Base-by-base conservation (phyloP, 805 yeast genomes). In the Pichia cephalocereana region DNA sequence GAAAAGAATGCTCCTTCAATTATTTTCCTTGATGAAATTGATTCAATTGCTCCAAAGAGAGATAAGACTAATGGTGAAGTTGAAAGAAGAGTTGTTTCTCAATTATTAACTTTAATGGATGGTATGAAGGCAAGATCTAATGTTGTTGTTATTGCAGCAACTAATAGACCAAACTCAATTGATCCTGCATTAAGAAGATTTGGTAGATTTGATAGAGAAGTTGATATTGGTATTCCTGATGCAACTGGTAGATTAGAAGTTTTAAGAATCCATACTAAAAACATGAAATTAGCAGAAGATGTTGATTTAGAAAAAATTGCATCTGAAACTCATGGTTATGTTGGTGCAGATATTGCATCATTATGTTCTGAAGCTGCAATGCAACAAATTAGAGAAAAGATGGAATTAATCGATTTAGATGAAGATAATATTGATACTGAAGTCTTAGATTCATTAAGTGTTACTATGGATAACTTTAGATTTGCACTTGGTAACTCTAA, bases 111-210 rank as follows among this genome's bases (percentile, higher is more conserved):
- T 18, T 77, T 93, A 59, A 93, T 93, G 99, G 99, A 93, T 66
- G 99, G 99, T 76, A 93, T 93, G 99, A 91, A 91, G 72, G 96
- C 98, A n/a, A 83, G 99, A 70, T 85, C 98, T 39, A 93, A 93
- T 65, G 85, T 88, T 59, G 99, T 93, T 53, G 99, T 93, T 49
- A 93, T 93, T 71, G 99, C 99, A 48, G 99, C 99, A 37, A 93
- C 93, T 46, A 84, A 84, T 70, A 76, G 93, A 68, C 93, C 93
- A 55, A 85, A 84, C 70, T 81, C 89, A 18, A 84, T 84, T 61
- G 93, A 84, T 62, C 90, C 93, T 43, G 93, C 93, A 23, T 72
- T 84, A 57, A 81, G 93, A 70, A 80, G 93, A 67, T 83, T 84
- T 58, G 93, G 93, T 57, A 79, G 93, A 65, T 84, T 85, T 63